Conservation (phyloP, 257 asterid genomes). For the Solanum chiquidenum region DNA sequence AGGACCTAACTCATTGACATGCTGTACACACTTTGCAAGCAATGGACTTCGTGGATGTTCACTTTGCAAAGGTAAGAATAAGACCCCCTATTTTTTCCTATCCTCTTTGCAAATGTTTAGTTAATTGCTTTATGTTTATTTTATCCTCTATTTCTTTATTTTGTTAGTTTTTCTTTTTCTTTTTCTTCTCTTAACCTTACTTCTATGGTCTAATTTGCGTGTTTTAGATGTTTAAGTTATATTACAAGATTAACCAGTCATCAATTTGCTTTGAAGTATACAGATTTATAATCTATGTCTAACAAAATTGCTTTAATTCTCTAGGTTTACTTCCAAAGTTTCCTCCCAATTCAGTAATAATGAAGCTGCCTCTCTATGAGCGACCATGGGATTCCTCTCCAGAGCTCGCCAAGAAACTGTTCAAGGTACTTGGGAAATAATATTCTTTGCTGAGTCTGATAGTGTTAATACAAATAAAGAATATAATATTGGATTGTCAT, state of each 20-base stretch:
- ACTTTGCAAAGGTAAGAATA: slow-evolving; percentile 80
- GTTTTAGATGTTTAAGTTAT: neutral
- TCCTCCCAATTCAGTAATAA: slow-evolving; percentile 78
- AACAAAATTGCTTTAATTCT: slow-evolving; percentile 1
- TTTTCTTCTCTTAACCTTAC: neutral
- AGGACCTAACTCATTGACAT: slow-evolving; percentile 71
- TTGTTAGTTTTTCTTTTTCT: neutral
- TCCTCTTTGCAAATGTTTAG: neutral
- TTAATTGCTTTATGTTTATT: neutral
- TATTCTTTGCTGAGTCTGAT: neutral
- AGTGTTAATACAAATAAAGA: neutral
- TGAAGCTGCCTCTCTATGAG: slow-evolving; percentile 59
- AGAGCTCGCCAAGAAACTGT: slow-evolving; percentile 74
- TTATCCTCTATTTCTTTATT: neutral
- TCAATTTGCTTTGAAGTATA: neutral
- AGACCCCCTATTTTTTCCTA: neutral
- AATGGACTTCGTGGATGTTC: slow-evolving; percentile 74
- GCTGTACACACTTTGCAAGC: slow-evolving; percentile 62
- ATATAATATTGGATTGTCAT: neutral
- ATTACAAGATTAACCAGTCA: neutral
- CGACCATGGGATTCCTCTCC: slow-evolving; percentile 93
- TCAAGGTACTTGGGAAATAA: slow-evolving; percentile 52
- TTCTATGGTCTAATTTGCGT: neutral
- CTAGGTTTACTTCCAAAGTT: slow-evolving; percentile 83
- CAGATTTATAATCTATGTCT: neutral